These are phyloP conservation scores for Ascochyta lentis DNA, from an alignment of 2,329 filamentous ascomycete species.

Conservation along the genomic window DNA sequence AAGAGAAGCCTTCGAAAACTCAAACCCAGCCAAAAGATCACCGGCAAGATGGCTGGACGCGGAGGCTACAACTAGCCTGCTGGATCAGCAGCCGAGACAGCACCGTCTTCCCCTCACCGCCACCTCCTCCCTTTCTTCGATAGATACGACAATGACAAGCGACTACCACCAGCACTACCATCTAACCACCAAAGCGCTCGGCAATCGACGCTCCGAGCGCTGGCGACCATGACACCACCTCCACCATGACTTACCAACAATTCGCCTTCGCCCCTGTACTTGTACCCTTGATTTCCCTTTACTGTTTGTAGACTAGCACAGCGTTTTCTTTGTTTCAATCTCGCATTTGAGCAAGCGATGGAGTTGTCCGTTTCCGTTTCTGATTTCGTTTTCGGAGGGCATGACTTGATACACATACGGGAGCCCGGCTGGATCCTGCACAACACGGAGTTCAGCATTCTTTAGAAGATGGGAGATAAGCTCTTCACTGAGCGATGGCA, in stretches of 20 bases:
- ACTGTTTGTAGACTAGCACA: background rate
- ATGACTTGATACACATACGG: background rate
- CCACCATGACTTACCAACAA: background rate
- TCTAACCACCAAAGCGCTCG: constrained; percentile 3
- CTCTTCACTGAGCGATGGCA: constrained; percentile 25
- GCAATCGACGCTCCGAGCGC: constrained; percentile 37
- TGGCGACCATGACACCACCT: constrained; percentile 23
- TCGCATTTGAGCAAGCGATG: constrained; percentile 27
- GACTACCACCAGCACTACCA: background rate
- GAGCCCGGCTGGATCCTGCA: background rate
- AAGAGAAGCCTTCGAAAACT: constrained; percentile 23
- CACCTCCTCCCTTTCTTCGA: background rate
- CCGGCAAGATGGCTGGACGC: constrained; percentile 38
- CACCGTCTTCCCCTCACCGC: background rate
- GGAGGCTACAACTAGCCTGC: constrained; percentile 44
- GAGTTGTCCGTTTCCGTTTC: background rate
- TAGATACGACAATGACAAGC: background rate
- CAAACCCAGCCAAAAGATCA: constrained; percentile 12
- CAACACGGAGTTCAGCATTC: background rate
- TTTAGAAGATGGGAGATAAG: constrained; percentile 6
- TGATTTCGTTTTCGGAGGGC: background rate
- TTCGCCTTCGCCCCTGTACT: background rate
- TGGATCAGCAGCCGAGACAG: background rate
- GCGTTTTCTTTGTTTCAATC: constrained; percentile 3
- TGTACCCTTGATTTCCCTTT: background rate